Evolutionary conservation across 805 yeast species (phyloP), one percentile per base, ranked within the genome.

Genomic region (Scheffersomyces ergatensis): DNA sequence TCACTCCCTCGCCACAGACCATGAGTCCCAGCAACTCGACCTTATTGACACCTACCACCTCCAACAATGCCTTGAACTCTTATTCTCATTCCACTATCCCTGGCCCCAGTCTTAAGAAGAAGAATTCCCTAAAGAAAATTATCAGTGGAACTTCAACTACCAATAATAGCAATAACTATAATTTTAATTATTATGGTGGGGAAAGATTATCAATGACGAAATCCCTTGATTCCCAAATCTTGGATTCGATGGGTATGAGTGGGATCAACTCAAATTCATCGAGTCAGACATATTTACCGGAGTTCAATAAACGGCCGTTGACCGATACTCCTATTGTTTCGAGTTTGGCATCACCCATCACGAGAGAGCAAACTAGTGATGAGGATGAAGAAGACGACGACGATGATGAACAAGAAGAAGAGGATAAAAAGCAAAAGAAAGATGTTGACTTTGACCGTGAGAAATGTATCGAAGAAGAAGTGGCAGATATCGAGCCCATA

Each of bases 261-360:
- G n/a, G n/a, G n/a, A n/a, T n/a, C n/a, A 46, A 46, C 26, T 39
- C 42, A 13, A 44, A 42, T 20, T 26, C 34, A 19, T 38, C 47
- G 11, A 45, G 42, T 33, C 33, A 47, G 24, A 21, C 47, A 13
- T 46, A 48, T 30, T 57, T 74, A 33, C 85, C 86, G 0, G 80
- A 68, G 41, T 85, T 85, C 62, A 80, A 83, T 54, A 81, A 78
- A 58, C 67, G 89, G 34, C 93, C 93, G 0, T 63, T 80, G 39
- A 81, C 83, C 33, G 93, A 85, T 53, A 85, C 93, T 0, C 93
- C 93, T 0, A 72, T 82, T 1, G 75, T 74, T 9, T 79, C 85
- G 23, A 67, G 71, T 2, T 65, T 73, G 54, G 64, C 77, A 1
- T 80, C 87, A 0, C 89, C 89, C 0, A 58, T 54, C 9, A 53